Conservation (phyloP, 768 basidiomycete species). For the Termitomyces sp. region DNA sequence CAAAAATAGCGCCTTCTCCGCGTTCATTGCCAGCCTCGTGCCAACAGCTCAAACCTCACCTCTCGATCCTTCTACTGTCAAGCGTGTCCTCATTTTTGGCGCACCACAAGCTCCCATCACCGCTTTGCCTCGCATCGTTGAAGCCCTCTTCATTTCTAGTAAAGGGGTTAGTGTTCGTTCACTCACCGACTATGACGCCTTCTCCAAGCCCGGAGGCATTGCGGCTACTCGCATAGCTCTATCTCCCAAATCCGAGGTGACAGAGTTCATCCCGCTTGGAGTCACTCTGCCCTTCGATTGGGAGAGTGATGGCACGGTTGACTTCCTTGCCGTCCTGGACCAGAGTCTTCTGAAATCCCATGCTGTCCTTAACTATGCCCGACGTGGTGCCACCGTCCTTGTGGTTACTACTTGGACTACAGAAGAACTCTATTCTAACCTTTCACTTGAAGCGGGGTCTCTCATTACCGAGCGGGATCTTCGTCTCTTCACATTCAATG, state of each 20-base stretch:
- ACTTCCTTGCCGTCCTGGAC: slow-evolving; percentile 77
- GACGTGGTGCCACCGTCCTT: slow-evolving; percentile 67
- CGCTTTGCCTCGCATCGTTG: slow-evolving; percentile 53
- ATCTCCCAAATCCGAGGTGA: slow-evolving; percentile 38
- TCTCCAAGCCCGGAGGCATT: slow-evolving; percentile 72
- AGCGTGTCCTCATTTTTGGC: slow-evolving; percentile 67
- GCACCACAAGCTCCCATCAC: slow-evolving; percentile 56
- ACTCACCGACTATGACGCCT: slow-evolving; percentile 69
- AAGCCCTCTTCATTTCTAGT: slow-evolving; percentile 55
- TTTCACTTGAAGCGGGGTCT: slow-evolving; percentile 49
- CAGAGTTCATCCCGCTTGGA: slow-evolving; percentile 50
- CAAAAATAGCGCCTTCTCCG: slow-evolving; percentile 40
- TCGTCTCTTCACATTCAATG: slow-evolving; percentile 59
- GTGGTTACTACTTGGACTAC: slow-evolving; percentile 73
- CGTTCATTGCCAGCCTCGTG: slow-evolving; percentile 36
- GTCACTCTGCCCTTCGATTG: slow-evolving; percentile 55
- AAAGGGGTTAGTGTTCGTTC: slow-evolving; percentile 56
- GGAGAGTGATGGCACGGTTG: slow-evolving; percentile 45
- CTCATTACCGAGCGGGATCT: slow-evolving; percentile 52
- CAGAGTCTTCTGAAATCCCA: slow-evolving; percentile 77
- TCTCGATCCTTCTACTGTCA: slow-evolving; percentile 45
- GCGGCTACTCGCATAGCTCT: slow-evolving; percentile 70
- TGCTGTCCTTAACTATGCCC: slow-evolving; percentile 65
- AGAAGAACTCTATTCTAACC: slow-evolving; percentile 69
- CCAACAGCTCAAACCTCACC: slow-evolving; percentile 36